Evolutionary conservation across 305 asterid species (phyloP).

Genomic region (Fraxinus sp.): DNA sequence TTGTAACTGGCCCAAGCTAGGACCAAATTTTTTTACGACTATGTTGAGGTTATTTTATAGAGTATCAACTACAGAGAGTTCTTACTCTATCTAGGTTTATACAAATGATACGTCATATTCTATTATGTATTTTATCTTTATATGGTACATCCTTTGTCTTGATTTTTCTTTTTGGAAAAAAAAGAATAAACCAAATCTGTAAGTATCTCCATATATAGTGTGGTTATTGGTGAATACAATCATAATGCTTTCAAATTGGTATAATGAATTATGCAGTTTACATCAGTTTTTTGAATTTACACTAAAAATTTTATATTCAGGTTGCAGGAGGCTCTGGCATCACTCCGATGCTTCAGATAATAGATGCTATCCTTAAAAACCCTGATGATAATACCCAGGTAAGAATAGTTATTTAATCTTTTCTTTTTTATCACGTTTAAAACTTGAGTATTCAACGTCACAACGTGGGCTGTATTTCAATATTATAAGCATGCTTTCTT

Average conservation of each 20-base stretch:
- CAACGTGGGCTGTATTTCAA: background rate
- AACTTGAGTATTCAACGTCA: background rate
- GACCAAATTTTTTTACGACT: too few relatives aligned
- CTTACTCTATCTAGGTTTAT: background rate
- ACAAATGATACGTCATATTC: background rate
- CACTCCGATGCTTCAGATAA: constrained; percentile 96
- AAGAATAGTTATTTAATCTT: constrained; percentile 13
- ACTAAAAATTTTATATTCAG: constrained; percentile 37
- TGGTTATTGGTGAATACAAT: background rate
- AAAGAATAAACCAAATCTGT: background rate
- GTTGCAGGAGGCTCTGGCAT: constrained; percentile 95
- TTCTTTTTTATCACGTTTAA: background rate
- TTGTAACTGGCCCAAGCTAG: too few relatives aligned
- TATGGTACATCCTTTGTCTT: background rate
- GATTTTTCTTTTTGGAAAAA: background rate
- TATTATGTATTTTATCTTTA: background rate
- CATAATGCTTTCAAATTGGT: constrained; percentile 9
- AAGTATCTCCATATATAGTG: background rate
- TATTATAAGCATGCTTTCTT: background rate
- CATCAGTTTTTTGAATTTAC: constrained; percentile 4
- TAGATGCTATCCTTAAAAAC: constrained; percentile 83
- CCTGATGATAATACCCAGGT: constrained; percentile 91
- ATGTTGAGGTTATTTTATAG: too few relatives aligned
- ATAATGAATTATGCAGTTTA: background rate
- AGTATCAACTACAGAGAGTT: too few relatives aligned